Conservation (phyloP, 2,329 filamentous ascomycete species). For the Lachnellula occidentalis region DNA sequence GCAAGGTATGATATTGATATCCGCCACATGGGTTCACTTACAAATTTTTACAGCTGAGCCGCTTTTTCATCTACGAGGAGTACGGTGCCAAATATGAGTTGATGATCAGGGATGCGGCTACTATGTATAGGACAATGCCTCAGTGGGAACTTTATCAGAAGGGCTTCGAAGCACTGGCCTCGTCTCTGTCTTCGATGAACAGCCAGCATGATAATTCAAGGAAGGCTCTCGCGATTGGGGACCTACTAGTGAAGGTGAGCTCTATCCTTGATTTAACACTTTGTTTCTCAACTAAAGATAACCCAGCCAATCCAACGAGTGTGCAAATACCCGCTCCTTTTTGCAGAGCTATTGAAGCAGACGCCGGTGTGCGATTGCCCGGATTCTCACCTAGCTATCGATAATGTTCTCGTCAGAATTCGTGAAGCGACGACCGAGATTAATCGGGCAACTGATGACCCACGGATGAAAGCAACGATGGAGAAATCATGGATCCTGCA, state of each 20-base stretch:
- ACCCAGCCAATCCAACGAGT: conserved; percentile 81
- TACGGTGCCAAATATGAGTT: conserved; percentile 87
- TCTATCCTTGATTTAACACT: neutral
- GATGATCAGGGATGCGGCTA: conserved; percentile 71
- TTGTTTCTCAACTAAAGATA: conserved; percentile 7
- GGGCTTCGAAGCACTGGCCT: conserved; percentile 78
- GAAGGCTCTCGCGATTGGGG: conserved; percentile 75
- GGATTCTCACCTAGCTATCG: conserved; percentile 72
- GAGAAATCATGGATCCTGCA: conserved; percentile 83
- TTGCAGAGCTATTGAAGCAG: conserved; percentile 74
- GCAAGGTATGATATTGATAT: conserved; percentile 41
- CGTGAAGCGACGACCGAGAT: conserved; percentile 73
- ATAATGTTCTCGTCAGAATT: conserved; percentile 65
- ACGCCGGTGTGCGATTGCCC: conserved; percentile 85
- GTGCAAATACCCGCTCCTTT: conserved; percentile 84
- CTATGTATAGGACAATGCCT: conserved; percentile 61
- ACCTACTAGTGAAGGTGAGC: conserved; percentile 80
- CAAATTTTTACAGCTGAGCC: conserved; percentile 54
- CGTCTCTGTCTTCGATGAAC: conserved; percentile 66
- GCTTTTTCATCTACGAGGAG: conserved; percentile 84
- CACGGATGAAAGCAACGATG: conserved; percentile 60
- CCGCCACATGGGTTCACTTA: neutral
- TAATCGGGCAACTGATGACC: conserved; percentile 78
- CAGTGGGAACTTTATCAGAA: conserved; percentile 77
- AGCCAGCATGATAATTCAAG: conserved; percentile 56